Percentiles rank a stretch among this genome's conserved stretches.
Conservation (phyloP, 139 green algal genomes). For the Chlamydomonas schloesseri region DNA sequence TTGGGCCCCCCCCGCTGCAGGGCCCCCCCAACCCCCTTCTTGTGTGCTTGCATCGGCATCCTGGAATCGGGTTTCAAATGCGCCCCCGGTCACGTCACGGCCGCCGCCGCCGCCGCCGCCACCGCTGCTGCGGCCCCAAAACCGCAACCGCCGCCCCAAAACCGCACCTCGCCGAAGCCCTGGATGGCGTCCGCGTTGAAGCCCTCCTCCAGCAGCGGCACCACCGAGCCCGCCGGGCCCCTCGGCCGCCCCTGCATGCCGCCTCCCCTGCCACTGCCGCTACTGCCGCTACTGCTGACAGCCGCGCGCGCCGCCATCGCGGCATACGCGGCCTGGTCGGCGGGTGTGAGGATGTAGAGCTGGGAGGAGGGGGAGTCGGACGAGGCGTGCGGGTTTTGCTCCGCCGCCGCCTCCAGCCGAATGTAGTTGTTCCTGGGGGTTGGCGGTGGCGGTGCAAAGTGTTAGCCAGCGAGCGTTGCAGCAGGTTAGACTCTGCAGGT, state of each 20-base stretch:
- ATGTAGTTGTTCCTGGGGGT: constrained; percentile 25
- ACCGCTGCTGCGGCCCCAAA: too few relatives aligned
- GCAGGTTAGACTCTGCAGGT: too few relatives aligned
- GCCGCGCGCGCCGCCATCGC: not conserved
- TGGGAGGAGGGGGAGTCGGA: not conserved
- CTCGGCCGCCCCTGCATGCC: not conserved
- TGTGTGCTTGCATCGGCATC: too few relatives aligned
- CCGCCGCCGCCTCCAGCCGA: constrained; percentile 5
- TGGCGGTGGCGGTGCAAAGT: not conserved
- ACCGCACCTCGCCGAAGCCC: constrained; percentile 31
- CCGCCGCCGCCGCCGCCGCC: too few relatives aligned
- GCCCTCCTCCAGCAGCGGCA: constrained; percentile 22
- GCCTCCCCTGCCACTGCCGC: too few relatives aligned
- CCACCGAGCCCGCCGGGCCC: constrained; percentile 1
- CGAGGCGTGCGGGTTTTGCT: constrained; percentile 38
- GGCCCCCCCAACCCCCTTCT: too few relatives aligned
- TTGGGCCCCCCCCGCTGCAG: too few relatives aligned
- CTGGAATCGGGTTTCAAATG: too few relatives aligned
- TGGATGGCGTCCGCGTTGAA: constrained; percentile 14
- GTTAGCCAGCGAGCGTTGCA: too few relatives aligned
- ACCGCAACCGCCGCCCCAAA: too few relatives aligned
- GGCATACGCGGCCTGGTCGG: not conserved
- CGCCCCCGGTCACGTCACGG: too few relatives aligned
- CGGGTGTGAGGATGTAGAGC: constrained; percentile 36
- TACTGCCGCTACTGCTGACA: not conserved